These are phyloP conservation scores for Gillenia trifoliata DNA, from an alignment of 306 rosid genomes.

Conservation along the genomic window DNA sequence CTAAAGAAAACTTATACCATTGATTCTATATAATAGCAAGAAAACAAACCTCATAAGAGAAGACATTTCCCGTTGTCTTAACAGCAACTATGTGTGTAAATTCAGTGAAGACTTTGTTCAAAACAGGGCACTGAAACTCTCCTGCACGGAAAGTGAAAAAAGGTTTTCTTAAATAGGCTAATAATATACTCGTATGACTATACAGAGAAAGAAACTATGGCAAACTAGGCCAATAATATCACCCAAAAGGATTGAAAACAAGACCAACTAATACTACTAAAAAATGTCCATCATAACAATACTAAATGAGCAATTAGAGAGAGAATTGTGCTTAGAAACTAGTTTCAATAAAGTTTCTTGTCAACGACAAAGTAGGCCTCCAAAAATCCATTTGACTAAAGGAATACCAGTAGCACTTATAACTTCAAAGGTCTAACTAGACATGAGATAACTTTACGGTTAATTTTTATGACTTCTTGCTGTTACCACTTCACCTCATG, in stretches of 20 bases:
- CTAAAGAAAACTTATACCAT: background rate
- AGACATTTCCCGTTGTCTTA: slow-evolving; percentile 96
- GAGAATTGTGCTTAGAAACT: background rate
- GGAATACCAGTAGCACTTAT: background rate
- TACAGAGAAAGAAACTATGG: background rate
- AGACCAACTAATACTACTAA: too few species aligned
- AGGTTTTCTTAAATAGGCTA: too few species aligned
- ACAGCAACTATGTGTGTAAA: slow-evolving; percentile 91
- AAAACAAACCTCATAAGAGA: slow-evolving; percentile 79
- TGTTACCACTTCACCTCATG: background rate
- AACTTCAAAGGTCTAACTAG: background rate
- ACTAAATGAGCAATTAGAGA: background rate
- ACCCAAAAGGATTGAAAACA: background rate
- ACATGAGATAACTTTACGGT: background rate
- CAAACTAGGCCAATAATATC: background rate
- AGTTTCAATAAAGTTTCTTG: background rate
- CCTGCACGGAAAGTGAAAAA: slow-evolving; percentile 44
- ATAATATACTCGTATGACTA: too few species aligned
- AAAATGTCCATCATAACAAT: background rate
- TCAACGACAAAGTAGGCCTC: slow-evolving; percentile 1
- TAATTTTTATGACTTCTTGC: background rate
- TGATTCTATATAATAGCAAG: slow-evolving; percentile 3
- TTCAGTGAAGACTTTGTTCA: slow-evolving; percentile 94
- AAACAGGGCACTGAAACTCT: slow-evolving; percentile 91
- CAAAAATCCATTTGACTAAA: background rate